A percentile compares a stretch with the other conserved stretches of the same genome.
phyloP scores from a whole-genome alignment of 352 stramenopile species.

The Globisporangium mamillatum region DNA sequence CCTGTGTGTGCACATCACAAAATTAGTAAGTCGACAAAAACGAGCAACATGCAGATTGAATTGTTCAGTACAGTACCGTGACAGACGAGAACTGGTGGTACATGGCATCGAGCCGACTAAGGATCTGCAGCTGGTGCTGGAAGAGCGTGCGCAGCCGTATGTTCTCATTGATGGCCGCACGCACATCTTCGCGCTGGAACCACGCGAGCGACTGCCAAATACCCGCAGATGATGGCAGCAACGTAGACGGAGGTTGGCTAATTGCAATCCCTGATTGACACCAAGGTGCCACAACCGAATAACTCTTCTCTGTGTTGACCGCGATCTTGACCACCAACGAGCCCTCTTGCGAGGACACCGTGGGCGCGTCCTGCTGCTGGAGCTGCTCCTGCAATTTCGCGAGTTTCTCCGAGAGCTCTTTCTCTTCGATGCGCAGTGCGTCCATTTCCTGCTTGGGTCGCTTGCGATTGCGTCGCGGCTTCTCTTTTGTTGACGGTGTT shows the following conservation, averaged over 20 bases:
- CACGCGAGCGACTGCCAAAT: slow-evolving; percentile 34
- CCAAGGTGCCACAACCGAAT: not conserved
- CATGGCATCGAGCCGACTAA: slow-evolving; percentile 30
- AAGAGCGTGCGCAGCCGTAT: slow-evolving; percentile 25
- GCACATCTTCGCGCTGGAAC: slow-evolving; percentile 30
- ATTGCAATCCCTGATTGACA: not conserved
- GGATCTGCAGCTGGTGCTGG: slow-evolving; percentile 31
- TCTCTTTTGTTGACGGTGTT: not conserved
- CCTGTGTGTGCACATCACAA: not conserved
- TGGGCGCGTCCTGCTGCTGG: not conserved
- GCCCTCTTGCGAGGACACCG: not conserved
- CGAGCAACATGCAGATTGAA: too few relatives aligned
- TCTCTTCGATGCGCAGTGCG: not conserved
- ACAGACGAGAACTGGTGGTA: too few relatives aligned
- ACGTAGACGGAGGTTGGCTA: not conserved
- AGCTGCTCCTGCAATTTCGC: not conserved
- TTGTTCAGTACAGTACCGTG: too few relatives aligned
- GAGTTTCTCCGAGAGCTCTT: not conserved
- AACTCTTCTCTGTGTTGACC: not conserved
- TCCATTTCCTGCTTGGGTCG: not conserved
- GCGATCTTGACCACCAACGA: not conserved
- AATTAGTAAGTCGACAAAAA: too few relatives aligned
- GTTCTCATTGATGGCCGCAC: slow-evolving; percentile 31
- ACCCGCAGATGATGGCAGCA: not conserved
- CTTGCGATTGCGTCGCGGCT: too few relatives aligned